A percentile compares a stretch with the other conserved stretches of the same genome.
These are phyloP conservation scores for Ogataea nakhonphanomensis DNA, from an alignment of 805 yeast species.

Conservation along the genomic window DNA sequence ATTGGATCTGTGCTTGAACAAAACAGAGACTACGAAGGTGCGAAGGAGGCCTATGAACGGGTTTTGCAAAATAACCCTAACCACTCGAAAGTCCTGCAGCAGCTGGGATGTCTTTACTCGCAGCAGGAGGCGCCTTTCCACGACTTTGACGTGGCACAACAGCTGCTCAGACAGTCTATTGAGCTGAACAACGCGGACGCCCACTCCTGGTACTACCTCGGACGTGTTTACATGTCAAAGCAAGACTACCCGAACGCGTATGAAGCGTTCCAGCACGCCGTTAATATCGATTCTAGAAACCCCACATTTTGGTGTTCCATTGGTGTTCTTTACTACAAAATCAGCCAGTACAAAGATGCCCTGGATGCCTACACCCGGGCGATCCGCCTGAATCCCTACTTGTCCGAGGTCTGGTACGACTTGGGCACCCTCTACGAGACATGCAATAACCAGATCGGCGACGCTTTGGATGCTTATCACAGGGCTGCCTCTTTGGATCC, in stretches of 20 bases:
- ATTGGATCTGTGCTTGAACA: conserved; percentile 94
- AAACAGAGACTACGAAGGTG: conserved; percentile 86
- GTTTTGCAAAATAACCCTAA: conserved; percentile 86
- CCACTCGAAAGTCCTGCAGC: conserved; percentile 95
- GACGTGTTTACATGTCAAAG: conserved; percentile 95
- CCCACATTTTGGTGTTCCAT: conserved; percentile 98
- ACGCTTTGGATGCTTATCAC: conserved; percentile 94
- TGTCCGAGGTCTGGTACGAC: conserved; percentile 98
- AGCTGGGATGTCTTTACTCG: conserved; percentile 91
- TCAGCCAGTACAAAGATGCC: conserved; percentile 94
- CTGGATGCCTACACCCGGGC: conserved; percentile 97
- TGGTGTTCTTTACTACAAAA: conserved; percentile 95
- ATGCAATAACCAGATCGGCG: conserved; percentile 91
- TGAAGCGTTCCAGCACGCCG: conserved; percentile 98
- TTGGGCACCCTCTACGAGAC: conserved; percentile 95
- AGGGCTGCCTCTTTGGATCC: conserved; percentile 97
- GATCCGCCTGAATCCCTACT: conserved; percentile 90
- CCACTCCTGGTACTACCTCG: conserved; percentile 95
- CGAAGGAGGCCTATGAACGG: conserved; percentile 92
- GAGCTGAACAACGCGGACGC: conserved; percentile 91
- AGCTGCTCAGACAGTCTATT: conserved; percentile 77
- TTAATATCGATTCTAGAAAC: conserved; percentile 91
- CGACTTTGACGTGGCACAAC: conserved; percentile 80
- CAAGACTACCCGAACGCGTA: conserved; percentile 95
- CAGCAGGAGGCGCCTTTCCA: conserved; percentile 65